Base-by-base conservation (phyloP, 352 stramenopile species). In the Phytophthora kernoviae region DNA sequence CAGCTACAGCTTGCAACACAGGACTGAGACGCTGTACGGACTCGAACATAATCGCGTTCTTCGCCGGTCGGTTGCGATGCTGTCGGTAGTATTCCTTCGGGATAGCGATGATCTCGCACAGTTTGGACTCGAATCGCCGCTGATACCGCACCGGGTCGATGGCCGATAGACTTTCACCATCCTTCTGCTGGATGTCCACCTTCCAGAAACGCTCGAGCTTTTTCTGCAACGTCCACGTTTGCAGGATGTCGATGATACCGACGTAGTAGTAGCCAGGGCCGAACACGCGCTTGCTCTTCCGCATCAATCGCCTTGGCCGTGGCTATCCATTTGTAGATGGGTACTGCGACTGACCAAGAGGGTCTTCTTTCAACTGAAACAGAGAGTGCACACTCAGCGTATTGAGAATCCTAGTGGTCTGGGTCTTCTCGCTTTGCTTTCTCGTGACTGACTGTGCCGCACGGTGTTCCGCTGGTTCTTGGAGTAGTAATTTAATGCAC, bases 171-270 rank as follows among this genome's bases (percentile, higher is more conserved):
- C 88, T 88, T 2, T 93, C 74, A 8, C 71, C 61, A 48, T 94
- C 86, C 34, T 78, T 77, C 6, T 78, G 78, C 54, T 86, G 75
- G 8, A 96, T 45, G n/a, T 81, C 51, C 7, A 93, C 86, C 55
- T 97, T 97, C 54, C 73, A 88, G 52, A 92, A 93, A 18, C 85
- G 73, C 70, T 97, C 90, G 6, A 91, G 45, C 21, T 72, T 61
- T 53, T 97, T 97, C 46, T 93, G 60, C 12, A 87, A 69, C 26
- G 83, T 96, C 85, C 85, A 97, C 44, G 84, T 88, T 68, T 97
- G 90, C 37, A 97, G 44, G 41, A 97, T 97, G 62, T 97, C 90
- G 53, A 97, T 97, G 26, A 97, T 75, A 11, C 90, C 90, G 2
- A 97, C 76, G 65, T 96, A 96, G 68, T 97, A 97, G 54, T 89